A percentile compares a stretch with the other conserved stretches of the same genome.
phyloP scores from a whole-genome alignment of 2,329 filamentous ascomycete genomes.

The Fusarium sacchari region DNA sequence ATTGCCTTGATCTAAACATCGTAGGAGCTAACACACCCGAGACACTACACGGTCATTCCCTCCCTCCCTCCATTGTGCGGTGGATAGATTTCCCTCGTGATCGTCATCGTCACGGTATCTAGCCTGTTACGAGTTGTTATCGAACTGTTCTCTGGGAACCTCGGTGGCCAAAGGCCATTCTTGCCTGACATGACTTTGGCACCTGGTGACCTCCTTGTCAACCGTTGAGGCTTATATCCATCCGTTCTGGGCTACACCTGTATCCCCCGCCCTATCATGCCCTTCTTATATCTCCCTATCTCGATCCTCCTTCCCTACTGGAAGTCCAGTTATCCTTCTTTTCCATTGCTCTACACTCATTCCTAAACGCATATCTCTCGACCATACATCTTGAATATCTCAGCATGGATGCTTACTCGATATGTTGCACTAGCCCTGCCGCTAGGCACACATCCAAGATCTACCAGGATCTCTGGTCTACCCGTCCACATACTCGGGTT shows the following conservation, averaged over 20 bases:
- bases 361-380: conserved; percentile 1
- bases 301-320: conserved; percentile 19
- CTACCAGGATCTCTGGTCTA: conserved; percentile 60
- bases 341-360: not conserved
- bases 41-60: conserved; percentile 26
- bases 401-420: conserved; percentile 63
- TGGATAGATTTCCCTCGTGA: conserved; percentile 34
- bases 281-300: conserved; percentile 7
- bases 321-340: conserved; percentile 28
- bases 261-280: conserved; percentile 20
- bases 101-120: conserved; percentile 31
- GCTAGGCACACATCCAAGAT: conserved; percentile 58
- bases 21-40: conserved; percentile 7
- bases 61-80: conserved; percentile 24
- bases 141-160: conserved; percentile 17
- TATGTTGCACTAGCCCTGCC: conserved; percentile 58
- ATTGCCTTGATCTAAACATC: not conserved
- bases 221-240: conserved; percentile 37
- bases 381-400: not conserved
- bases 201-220: conserved; percentile 36
- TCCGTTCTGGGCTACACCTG: conserved; percentile 10
- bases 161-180: conserved; percentile 9
- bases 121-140: conserved; percentile 31
- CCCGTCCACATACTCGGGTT: conserved; percentile 50
- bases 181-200: conserved; percentile 18